Base-by-base conservation (phyloP, 352 stramenopile genomes). In the Phytophthora idaei region DNA sequence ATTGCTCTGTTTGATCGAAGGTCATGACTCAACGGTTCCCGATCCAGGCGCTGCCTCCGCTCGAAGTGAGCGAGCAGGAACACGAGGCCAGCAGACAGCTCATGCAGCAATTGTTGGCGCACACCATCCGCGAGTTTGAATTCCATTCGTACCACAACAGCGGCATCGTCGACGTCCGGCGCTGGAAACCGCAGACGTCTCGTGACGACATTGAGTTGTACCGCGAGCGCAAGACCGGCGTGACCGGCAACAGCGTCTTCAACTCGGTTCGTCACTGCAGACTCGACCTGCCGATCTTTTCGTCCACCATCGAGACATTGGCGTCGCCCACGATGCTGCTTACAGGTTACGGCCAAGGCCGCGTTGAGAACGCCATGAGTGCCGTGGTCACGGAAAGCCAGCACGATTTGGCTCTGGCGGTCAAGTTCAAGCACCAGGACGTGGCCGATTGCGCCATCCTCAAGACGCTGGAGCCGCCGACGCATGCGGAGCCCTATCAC, bases 391-490 rank as follows among this genome's bases (percentile, higher is more conserved):
- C 82, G 25, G 77, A 82, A 61, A 80, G 71, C 6, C 75, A 86
- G 31, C 68, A 86, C 36, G 82, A 90, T 49, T 62, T 88, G 28
- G 78, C 82, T 37, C 70, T 90, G 21, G 71, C 78, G 14, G 62
- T 83, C 44, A 80, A 77, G 51, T 90, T 80, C 60, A 79, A 88
- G 41, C 68, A 89, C 64, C 78, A 87, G 27, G 78, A 87, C 46
- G 73, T 89, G 52, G 82, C 80, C 25, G 82, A 90, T 68, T 87
- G 78, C 55, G 75, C 80, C 25, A 80, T 90, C 45, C 63, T 90
- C 36, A 73, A 86, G 60, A 78, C 71, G 25, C 71, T 91, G 54
- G 80, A 89, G 57, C 63, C 56, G 5, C 81, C 80, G 28, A 87
- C 77, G 5, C 39, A 61, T 0, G 63, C 73, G 10, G 48, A 81